Evolutionary conservation across 2,329 filamentous ascomycete genomes (phyloP), one percentile per base, ranked within the genome.

Genomic region (Zymoseptoria crescenta): DNA sequence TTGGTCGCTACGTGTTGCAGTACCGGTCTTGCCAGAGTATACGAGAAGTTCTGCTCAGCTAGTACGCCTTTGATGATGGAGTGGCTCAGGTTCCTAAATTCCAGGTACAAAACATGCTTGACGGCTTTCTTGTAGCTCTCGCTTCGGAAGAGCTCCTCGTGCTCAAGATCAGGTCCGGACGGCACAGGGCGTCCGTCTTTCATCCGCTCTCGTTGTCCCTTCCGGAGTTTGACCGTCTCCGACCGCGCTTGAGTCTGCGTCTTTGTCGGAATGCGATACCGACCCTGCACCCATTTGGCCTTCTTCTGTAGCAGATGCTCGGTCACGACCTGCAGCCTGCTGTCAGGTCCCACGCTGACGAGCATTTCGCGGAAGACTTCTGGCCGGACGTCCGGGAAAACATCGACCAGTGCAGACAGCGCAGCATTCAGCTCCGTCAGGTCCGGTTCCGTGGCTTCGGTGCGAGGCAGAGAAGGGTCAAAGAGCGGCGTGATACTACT

Each of bases 331-430:
- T 89, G 86, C 24, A 93, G 75, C 64, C 88, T 80, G 62, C 88
- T 93, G 73, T 92, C 87, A 67, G 86, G 84, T 67, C 87, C 87
- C 70, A 92, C 87, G 68, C 80, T 87, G 48, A 80, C 76, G 54
- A 94, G 83, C 82, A 94, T 88, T 76, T 93, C 89, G 51, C 89
- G 83, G 70, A 94, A 90, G 19, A 92, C 89, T 65, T 92, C 88
- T 60, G 89, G 80, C 73, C 91, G 87, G n/a, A 92, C 79, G 73
- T 92, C 84, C 28, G 89, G 89, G 65, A 94, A 94, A 8, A 92
- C 80, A 53, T 83, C 83, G 21, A 85, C 83, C 50, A 94, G 81
- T 10, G 81, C 83, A 61, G 83, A 82, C 63, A 94, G 83, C 66
- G 84, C 81, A 55, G 79, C 78, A 75, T 93, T 93, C 54, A 93